These are phyloP conservation scores for Singerocomus rubriflavus DNA, from an alignment of 1,284 basidiomycete genomes.

Conservation along the genomic window DNA sequence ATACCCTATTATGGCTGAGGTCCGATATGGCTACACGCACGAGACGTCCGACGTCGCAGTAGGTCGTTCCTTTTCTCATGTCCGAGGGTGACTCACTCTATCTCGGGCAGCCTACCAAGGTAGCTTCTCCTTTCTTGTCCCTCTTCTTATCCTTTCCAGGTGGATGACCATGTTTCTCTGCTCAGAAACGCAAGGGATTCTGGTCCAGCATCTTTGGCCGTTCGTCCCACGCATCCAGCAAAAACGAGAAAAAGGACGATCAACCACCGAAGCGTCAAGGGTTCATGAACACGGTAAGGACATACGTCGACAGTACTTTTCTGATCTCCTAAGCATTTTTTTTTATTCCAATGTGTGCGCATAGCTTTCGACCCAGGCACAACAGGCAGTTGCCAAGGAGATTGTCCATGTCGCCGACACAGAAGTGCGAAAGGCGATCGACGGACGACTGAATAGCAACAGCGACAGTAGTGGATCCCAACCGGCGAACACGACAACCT, in stretches of 20 bases:
- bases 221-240: constrained; percentile 12
- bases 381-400: constrained; percentile 9
- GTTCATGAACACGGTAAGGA: constrained; percentile 15
- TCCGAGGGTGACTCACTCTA: not conserved
- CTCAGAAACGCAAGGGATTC: constrained; percentile 23
- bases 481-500: not conserved
- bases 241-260: not conserved
- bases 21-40: not conserved
- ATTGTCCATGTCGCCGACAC: constrained; percentile 12
- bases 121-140: not conserved
- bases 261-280: constrained; percentile 6
- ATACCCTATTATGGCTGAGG: constrained; percentile 5
- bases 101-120: constrained; percentile 9
- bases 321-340: not conserved
- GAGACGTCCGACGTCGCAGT: constrained; percentile 1
- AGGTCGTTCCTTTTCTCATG: not conserved
- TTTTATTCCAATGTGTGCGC: not conserved
- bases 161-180: not conserved
- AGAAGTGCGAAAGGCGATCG: constrained; percentile 13
- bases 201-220: constrained; percentile 12
- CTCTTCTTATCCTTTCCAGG: too few species aligned
- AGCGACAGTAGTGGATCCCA: constrained; percentile 1
- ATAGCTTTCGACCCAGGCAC: constrained; percentile 5
- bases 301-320: not conserved
- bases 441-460: not conserved